Base-by-base conservation (phyloP, 257 asterid species). In the Rhazya stricta region DNA sequence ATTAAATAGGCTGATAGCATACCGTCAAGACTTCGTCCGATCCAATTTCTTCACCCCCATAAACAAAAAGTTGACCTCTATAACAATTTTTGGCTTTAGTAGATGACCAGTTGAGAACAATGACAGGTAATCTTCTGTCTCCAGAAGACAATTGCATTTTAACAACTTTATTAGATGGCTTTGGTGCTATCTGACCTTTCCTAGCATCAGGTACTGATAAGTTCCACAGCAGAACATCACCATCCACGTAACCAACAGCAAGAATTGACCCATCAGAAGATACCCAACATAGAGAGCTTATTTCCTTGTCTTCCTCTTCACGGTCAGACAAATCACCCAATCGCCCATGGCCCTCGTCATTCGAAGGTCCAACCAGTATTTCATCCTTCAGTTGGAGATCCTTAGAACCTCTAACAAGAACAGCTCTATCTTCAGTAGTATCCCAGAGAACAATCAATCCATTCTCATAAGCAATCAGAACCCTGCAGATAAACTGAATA, bases 241-340 rank as follows among this genome's bases (percentile, higher is more conserved):
- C 99, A 78, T 95, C 99, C 73, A 95, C 91, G 75, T 95, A 92
- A 50, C 99, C 99, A 78, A 95, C 97, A 62, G 99, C 98, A 84
- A 92, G 85, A 77, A 87, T 81, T 78, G 98, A 89, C 58, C 96
- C 98, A 84, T 95, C 98, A 69, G 88, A 76, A 50, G 99, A 89
- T 60, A 82, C 94, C 98, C 99, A 95, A 89, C 99, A 95, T 67
- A 95, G 89, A 83, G 98, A 88, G 83, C 96, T 87, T 85, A 95
- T 92, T 83, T 92, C 99, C 80, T 95, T 95, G 46, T 88, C 97
- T 72, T 69, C 81, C 78, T 86, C 91, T 77, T 88, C 94, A 54
- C 79, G 78, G 42, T 89, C 94, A 69, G 80, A 77, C 75, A 88
- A 79, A 79, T 80, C 81, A 75, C 74, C 76, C 68, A 43, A 75